Evolutionary conservation across 2,329 filamentous ascomycete species (phyloP).

Genomic region (Sphaerostilbella broomeana): DNA sequence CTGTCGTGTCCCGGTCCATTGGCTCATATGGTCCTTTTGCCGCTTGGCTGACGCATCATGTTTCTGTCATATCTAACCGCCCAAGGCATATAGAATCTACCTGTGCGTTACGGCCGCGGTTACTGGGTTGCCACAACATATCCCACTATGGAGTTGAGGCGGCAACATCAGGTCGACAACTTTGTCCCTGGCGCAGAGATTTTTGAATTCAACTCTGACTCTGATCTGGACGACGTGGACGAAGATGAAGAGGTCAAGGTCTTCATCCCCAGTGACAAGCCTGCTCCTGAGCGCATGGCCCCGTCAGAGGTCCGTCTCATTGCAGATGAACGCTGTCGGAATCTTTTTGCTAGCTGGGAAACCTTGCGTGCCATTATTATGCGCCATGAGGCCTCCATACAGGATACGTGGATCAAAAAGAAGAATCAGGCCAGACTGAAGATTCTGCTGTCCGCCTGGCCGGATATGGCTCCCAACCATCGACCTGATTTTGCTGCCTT

Average conservation of each 20-base stretch:
- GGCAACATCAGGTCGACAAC: no score
- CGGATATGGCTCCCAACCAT: constrained; percentile 41
- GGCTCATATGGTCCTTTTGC: no score
- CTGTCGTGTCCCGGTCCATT: no score
- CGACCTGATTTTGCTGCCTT: constrained; percentile 44
- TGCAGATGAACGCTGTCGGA: background rate
- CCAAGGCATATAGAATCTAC: no score
- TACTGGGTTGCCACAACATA: no score
- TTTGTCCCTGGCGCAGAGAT: no score
- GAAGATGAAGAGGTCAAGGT: background rate
- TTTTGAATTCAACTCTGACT: no score
- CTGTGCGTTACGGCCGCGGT: no score
- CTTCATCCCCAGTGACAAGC: background rate
- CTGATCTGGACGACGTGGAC: background rate
- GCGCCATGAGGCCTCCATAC: constrained; percentile 44
- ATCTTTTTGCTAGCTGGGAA: constrained; percentile 31
- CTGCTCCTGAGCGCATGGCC: background rate
- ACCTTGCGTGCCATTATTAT: constrained; percentile 36
- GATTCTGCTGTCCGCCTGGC: constrained; percentile 42
- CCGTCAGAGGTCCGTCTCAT: background rate
- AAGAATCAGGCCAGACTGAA: constrained; percentile 37
- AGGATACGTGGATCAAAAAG: constrained; percentile 51
- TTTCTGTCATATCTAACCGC: no score
- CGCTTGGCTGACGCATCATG: no score
- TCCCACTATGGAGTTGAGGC: no score